Base-by-base conservation (phyloP, 345 rosid species). In the Rhodomyrtus tomentosa region DNA sequence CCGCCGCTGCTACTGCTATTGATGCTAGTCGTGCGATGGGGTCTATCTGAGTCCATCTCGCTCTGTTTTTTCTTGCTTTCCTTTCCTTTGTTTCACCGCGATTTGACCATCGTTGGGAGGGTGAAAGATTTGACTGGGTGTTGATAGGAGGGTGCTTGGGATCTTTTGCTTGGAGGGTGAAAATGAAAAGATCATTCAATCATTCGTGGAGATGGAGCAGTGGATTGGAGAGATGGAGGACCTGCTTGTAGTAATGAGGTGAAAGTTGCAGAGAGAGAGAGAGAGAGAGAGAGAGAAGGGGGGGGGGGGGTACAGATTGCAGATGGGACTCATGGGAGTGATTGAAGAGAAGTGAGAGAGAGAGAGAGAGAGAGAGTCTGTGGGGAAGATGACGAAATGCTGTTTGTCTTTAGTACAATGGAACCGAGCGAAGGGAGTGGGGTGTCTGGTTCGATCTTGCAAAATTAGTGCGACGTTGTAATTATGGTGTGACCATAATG, bases 1-100 rank as follows among this genome's bases (percentile, higher is more conserved):
- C 50, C 45, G 51, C 83, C 81, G 83, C 56, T 86, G 81, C 85
- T 88, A 48, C 82, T 91, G 87, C 84, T 88, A 88, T 85, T 90
- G 90, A 87, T 91, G 85, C 91, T 88, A 27, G 89, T 87, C 62
- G 89, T 87, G 81, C 95, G 93, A 91, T 94, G 96, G 91, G 96
- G 94, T 89, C 94, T 91, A 21, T 82, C 54, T 20, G n/a, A 82
- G 80, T 95, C 99, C 96, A 93, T 95, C 27, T 9, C 82, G 6
- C 82, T 25, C 21, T 16, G 52, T 25, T 80, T 4, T 4, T 52
- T 27, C 51, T 5, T 2, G 45, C 14, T 50, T 21, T 50, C 5
- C n/a, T n/a, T n/a, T 45, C 42, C n/a, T n/a, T 29, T 25, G 81
- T 88, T 90, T 90, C 84, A 91, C 91, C 12, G 89, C 48, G 83